Percentiles rank a stretch among this genome's conserved stretches.
Conservation (phyloP, 1,139 yeast genomes). For the Wickerhamomyces sp. region DNA sequence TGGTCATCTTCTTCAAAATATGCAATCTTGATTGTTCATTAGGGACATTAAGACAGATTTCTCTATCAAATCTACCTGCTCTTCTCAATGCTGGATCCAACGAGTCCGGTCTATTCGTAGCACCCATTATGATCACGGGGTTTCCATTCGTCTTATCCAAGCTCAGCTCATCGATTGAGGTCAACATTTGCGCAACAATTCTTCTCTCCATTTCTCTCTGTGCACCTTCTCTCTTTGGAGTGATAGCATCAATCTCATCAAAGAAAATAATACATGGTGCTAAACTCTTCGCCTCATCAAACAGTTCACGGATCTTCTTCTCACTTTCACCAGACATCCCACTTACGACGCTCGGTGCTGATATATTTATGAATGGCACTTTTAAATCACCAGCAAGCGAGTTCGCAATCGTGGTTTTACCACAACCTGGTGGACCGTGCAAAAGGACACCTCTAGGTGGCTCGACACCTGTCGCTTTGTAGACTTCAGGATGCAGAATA, state of each 20-base stretch:
- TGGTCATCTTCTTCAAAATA: conserved; percentile 71
- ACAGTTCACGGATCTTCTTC: conserved; percentile 85
- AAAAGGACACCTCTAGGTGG: conserved; percentile 95
- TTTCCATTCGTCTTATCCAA: conserved; percentile 85
- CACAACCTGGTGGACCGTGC: conserved; percentile 99
- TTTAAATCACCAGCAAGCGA: conserved; percentile 93
- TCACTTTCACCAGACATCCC: conserved; percentile 99
- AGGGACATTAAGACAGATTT: conserved; percentile 89
- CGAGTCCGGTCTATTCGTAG: conserved; percentile 95
- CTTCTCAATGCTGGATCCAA: conserved; percentile 93
- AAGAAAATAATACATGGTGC: conserved; percentile 93
- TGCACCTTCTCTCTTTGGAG: conserved; percentile 97
- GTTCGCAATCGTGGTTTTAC: conserved; percentile 93
- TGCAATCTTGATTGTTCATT: conserved; percentile 77
- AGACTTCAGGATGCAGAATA: conserved; percentile 88
- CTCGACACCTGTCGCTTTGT: conserved; percentile 81
- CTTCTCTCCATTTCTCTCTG: conserved; percentile 98
- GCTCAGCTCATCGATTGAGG: conserved; percentile 90
- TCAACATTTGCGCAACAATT: conserved; percentile 89
- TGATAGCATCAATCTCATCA: conserved; percentile 96
- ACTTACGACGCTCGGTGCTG: conserved; percentile 95
- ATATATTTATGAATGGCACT: conserved; percentile 84
- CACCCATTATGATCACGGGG: conserved; percentile 94
- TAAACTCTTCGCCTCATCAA: conserved; percentile 82
- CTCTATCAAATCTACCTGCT: conserved; percentile 96